A percentile compares a stretch with the other conserved stretches of the same genome.
phyloP scores from a whole-genome alignment of 2,329 filamentous ascomycete species.

The Stagonosporopsis cucurbitacearum region DNA sequence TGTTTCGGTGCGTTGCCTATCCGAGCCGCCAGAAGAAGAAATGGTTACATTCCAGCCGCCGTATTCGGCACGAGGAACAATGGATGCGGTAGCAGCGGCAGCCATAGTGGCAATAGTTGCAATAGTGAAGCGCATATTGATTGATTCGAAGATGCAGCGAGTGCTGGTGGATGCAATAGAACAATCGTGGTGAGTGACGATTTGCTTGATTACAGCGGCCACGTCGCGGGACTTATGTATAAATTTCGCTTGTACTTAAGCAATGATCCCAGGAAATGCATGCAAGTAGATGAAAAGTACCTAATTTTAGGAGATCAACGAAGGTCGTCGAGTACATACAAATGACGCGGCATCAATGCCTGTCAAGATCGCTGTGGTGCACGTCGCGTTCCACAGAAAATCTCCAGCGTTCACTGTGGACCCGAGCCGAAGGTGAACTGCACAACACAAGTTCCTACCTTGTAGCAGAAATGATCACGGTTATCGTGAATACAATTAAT shows the following conservation, averaged over 20 bases:
- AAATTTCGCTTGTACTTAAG: background rate
- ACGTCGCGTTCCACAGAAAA: background rate
- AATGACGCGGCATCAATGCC: background rate
- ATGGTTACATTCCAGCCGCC: constrained; percentile 2
- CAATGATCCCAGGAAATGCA: background rate
- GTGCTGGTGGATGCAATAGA: too few species aligned
- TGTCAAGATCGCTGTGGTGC: background rate
- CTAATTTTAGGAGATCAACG: background rate
- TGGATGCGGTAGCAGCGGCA: background rate
- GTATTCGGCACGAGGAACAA: background rate
- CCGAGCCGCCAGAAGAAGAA: background rate
- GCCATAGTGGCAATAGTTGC: background rate
- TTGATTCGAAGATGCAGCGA: background rate
- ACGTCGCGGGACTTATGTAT: background rate
- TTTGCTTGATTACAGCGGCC: background rate
- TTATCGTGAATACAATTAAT: too few species aligned
- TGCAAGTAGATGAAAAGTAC: background rate
- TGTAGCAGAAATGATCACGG: too few species aligned
- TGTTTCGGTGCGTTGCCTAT: background rate
- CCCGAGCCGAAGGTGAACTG: background rate
- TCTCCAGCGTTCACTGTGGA: background rate
- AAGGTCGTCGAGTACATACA: background rate
- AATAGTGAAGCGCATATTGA: background rate
- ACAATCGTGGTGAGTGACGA: background rate
- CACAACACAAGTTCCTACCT: too few species aligned